Base-by-base conservation (phyloP, 129 eudicot species). In the Solidago caesia region DNA sequence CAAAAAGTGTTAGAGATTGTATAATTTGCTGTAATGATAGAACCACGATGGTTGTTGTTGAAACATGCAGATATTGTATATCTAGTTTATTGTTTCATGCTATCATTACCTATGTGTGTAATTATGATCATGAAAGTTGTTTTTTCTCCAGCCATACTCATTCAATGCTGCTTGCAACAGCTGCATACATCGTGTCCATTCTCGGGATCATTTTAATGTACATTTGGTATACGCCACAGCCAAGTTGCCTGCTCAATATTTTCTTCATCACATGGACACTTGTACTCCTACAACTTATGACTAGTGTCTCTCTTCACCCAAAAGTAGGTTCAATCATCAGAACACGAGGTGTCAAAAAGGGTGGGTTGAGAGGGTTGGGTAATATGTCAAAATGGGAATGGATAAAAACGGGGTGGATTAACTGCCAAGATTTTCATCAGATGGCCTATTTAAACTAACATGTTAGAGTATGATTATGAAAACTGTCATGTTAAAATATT, bases 221-320 rank as follows among this genome's bases (percentile, higher is more conserved):
- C 84, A 85, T 90, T 55, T 90, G 92, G 96, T 90, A 90, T 75
- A 83, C 96, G 5, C 96, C 96, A 60, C 82, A 87, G 42, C 77
- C 92, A 15, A 81, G 90, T 62, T 90, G 96, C 72, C 75, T 90
- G 14, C 85, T 90, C 39, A 90, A 90, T 72, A 87, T 90, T 56
- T 85, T 90, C 81, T 87, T 83, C 83, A 83, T 90, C 79, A 83
- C 96, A 68, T 90, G 90, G 90, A 90, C 96, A 1, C 79, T 90
- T 41, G 96, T 87, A 41, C 90, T 90, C 59, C 88, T 90, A 74
- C 96, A 89, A 70, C 85, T 89, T 64, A 87, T 90, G 92, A 87
- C 96, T 60, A 87, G 92, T 52, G 90, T 85, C 42, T 89, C 96
- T 58, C 96, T 86, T 68, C 96, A 86, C 83, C 91, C 87, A 14